Evolutionary conservation across 2,329 filamentous ascomycete genomes (phyloP).

Genomic region (Penicillium sp.): DNA sequence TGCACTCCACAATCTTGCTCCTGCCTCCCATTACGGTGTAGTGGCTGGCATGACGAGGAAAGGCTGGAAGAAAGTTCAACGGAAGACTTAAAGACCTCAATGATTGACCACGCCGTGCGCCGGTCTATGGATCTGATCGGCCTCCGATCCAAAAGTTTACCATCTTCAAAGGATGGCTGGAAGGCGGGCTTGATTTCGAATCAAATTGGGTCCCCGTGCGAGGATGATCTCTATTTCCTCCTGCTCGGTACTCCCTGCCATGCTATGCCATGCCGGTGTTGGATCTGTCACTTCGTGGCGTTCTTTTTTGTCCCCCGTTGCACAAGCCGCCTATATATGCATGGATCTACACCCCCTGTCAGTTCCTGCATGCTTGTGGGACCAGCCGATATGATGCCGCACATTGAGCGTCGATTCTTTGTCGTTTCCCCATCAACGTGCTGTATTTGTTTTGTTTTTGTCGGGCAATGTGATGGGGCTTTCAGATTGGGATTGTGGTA

Average conservation of each 20-base stretch:
- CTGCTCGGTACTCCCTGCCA: not conserved
- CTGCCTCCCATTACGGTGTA: not conserved
- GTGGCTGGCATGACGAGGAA: not conserved
- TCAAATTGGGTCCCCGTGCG: not conserved
- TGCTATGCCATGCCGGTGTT: not conserved
- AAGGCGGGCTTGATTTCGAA: not conserved
- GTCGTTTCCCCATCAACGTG: constrained; percentile 23
- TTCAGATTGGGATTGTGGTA: not conserved
- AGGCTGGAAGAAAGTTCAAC: not conserved
- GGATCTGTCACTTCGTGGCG: constrained; percentile 21
- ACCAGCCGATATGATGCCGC: constrained; percentile 15
- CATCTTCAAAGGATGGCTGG: not conserved
- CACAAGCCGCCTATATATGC: constrained; percentile 15
- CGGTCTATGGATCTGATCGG: not conserved
- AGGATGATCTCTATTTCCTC: not conserved
- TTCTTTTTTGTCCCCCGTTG: constrained; percentile 15
- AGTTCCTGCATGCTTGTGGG: constrained; percentile 13
- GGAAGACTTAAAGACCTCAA: not conserved
- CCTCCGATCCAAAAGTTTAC: not conserved
- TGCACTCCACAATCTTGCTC: not conserved
- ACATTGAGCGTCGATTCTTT: constrained; percentile 6
- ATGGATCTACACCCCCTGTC: constrained; percentile 10
- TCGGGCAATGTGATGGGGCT: not conserved
- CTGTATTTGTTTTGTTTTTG: constrained; percentile 1
- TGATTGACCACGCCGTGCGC: constrained; percentile 1